A percentile compares a stretch with the other conserved stretches of the same genome.
Conservation (phyloP, 129 eudicot species). For the Helichrysum umbraculigerum region DNA sequence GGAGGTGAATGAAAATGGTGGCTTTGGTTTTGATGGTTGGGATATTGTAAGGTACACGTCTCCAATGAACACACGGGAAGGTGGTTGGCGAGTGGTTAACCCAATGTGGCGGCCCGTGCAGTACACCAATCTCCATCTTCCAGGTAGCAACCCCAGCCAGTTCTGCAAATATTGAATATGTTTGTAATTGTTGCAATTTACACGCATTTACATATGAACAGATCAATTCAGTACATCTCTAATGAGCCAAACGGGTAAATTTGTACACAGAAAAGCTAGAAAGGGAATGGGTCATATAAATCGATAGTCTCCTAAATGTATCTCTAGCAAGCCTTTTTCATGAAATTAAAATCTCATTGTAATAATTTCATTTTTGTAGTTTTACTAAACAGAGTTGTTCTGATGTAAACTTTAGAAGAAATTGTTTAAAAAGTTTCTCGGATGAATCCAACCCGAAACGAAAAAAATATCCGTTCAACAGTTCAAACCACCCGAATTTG, state of each 20-base stretch:
- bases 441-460: not conserved
- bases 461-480: not conserved
- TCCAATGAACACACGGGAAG: constrained; percentile 69
- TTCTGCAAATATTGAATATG: constrained; percentile 45
- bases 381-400: not conserved
- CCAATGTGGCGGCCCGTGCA: constrained; percentile 91
- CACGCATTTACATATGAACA: not conserved
- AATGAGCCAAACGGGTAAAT: not conserved
- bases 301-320: not conserved
- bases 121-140: constrained; percentile 87
- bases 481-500: not conserved
- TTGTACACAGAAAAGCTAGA: no score
- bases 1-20: constrained; percentile 55
- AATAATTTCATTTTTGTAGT: not conserved
- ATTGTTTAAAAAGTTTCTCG: not conserved
- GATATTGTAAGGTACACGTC: constrained; percentile 59
- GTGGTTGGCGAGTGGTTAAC: constrained; percentile 77
- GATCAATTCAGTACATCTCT: not conserved
- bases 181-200: not conserved
- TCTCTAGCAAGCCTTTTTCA: not conserved
- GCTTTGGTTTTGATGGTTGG: constrained; percentile 44
- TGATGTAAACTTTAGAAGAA: not conserved
- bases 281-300: not conserved
- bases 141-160: constrained; percentile 75
- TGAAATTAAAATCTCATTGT: not conserved